phyloP scores from a whole-genome alignment of 2,329 filamentous ascomycete species.

The Colletotrichum filicis region DNA sequence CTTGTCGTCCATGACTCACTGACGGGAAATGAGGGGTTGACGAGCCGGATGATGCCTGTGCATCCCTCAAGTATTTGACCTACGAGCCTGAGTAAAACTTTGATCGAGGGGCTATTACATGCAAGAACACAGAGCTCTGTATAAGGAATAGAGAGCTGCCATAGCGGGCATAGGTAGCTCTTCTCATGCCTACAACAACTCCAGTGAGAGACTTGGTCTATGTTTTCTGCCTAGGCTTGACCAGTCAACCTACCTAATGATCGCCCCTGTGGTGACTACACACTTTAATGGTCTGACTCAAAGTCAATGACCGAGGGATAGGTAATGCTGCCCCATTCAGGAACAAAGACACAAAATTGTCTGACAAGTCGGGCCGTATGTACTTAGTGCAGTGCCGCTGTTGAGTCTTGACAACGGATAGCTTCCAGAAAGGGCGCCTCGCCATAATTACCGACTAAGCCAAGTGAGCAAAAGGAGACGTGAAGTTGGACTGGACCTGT shows the following conservation, averaged over 20 bases:
- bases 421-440: background rate
- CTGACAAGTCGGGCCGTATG: conserved; percentile 6
- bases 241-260: background rate
- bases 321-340: conserved; percentile 2
- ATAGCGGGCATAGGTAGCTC: background rate
- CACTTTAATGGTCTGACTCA: conserved; percentile 2
- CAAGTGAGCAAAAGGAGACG: background rate
- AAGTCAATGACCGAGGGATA: background rate
- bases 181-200: background rate
- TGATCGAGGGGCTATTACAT: conserved; percentile 9
- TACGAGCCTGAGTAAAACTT: conserved; percentile 23
- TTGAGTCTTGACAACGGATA: background rate
- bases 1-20: conserved; percentile 32
- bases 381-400: background rate
- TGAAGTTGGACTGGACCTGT: conserved; percentile 19
- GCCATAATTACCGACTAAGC: background rate
- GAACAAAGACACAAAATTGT: conserved; percentile 2
- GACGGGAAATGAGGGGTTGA: conserved; percentile 27
- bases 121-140: background rate
- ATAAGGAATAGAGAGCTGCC: background rate
- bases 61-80: conserved; percentile 17
- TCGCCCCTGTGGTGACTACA: conserved; percentile 9
- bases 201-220: background rate
- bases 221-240: background rate
- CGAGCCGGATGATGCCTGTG: conserved; percentile 25